These are phyloP conservation scores for Epichloe sibirici DNA, from an alignment of 2,329 filamentous ascomycete genomes.

Conservation along the genomic window DNA sequence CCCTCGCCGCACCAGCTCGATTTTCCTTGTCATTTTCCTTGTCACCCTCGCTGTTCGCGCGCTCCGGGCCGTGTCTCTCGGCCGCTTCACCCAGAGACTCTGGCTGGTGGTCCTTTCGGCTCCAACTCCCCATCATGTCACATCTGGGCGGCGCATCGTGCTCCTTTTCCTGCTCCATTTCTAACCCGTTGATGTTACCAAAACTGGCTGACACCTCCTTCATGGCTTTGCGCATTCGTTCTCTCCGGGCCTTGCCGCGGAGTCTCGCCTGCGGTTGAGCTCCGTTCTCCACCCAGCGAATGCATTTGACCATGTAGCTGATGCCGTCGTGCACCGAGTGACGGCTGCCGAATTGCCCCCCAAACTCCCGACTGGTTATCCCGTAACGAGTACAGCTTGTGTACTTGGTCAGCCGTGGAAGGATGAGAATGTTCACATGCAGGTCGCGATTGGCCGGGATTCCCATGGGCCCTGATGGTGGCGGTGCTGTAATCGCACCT, in stretches of 20 bases:
- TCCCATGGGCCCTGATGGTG: slow-evolving; percentile 46
- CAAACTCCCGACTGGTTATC: slow-evolving; percentile 71
- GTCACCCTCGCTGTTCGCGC: slow-evolving; percentile 25
- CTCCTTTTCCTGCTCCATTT: slow-evolving; percentile 15
- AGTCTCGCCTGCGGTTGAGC: slow-evolving; percentile 45
- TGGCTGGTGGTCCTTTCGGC: slow-evolving; percentile 18
- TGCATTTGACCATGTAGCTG: slow-evolving; percentile 71
- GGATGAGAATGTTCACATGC: slow-evolving; percentile 74
- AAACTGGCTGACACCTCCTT: slow-evolving; percentile 32
- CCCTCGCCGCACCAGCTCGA: slow-evolving; percentile 11
- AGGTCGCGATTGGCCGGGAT: slow-evolving; percentile 62
- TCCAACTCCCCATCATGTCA: slow-evolving; percentile 24
- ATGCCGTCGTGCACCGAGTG: slow-evolving; percentile 63
- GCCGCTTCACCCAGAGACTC: slow-evolving; percentile 10
- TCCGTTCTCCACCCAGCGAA: slow-evolving; percentile 77
- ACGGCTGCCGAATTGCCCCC: slow-evolving; percentile 31
- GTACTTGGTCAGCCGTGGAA: slow-evolving; percentile 71
- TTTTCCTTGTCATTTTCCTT: slow-evolving; percentile 46
- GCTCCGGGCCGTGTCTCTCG: slow-evolving; percentile 19
- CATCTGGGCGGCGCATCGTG: slow-evolving; percentile 13
- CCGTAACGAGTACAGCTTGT: slow-evolving; percentile 64
- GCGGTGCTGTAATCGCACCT: slow-evolving; percentile 39
- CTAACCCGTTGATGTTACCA: slow-evolving; percentile 18
- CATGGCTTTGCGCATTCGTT: slow-evolving; percentile 45
- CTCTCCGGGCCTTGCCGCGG: slow-evolving; percentile 41